Base-by-base conservation (phyloP, 2,329 filamentous ascomycete genomes). In the Cercospora sp. region DNA sequence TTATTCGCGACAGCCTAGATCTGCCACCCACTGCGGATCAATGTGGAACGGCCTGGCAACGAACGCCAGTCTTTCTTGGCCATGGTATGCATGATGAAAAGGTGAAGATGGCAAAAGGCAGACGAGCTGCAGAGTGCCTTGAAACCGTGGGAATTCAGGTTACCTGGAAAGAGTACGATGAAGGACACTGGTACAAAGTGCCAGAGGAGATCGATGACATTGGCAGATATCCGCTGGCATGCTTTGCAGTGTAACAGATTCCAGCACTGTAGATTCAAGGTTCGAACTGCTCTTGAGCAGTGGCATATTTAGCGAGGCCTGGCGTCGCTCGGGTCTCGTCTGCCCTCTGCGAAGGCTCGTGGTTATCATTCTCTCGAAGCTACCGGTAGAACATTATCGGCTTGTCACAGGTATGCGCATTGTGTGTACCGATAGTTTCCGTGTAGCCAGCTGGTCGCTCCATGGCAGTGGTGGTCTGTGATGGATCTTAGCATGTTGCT, bases 1-100 rank as follows among this genome's bases (percentile, higher is more conserved):
- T 67, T 8, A 55, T 69, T 26, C 60, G 64, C 42, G 61, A 65
- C 20, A 64, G 36, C 28, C 45, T 69, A 64, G 64, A 67, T 20
- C 45, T 67, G 13, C 68, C 64, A 12, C 53, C 42, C 8, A 5
- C 55, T n/a, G 31, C 26, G 2, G 2, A 36, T 36, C 33, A 36
- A 36, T 6, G 10, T n/a, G 48, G 13, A 28, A 20, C 5, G 20
- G 10, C 45, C 3, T 51, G 45, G 45, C 3, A 4, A 7, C 18
- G 18, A 4, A 55, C 53, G 23, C 53, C 53, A n/a, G 6, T 57
- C 8, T 57, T 57, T 7, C 26, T 57, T 9, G 53, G 53, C 3
- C 53, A 57, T 57, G 53, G 53, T 4, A n/a, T 4, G 6, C 6
- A 4, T n/a, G 53, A 57, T 18, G 53, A 30, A 31, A 57, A 57